phyloP scores from a whole-genome alignment of 371 early-diverging fungal genomes.

The Rhizomucor pusillus region DNA sequence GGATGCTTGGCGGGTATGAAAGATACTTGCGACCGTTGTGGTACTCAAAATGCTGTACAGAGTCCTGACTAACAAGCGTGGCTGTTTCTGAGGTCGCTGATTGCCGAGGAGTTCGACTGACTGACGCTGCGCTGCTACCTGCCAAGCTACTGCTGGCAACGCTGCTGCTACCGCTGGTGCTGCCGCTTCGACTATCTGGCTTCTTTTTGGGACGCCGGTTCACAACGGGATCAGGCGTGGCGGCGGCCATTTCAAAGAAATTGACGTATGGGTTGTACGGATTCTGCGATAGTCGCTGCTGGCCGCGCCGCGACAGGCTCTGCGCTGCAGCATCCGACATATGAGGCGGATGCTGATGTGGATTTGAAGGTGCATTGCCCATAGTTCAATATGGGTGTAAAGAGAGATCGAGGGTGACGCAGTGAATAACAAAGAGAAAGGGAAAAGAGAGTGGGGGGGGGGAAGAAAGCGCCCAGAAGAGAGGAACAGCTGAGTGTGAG shows the following conservation, averaged over 20 bases:
- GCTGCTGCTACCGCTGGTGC: slow-evolving; percentile 5
- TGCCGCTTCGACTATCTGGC: slow-evolving; percentile 4
- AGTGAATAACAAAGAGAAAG: slow-evolving; percentile 1
- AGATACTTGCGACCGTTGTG: slow-evolving; percentile 11
- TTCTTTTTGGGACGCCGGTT: slow-evolving; percentile 8
- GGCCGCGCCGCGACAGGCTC: slow-evolving; percentile 15
- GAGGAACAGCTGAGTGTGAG: slow-evolving; percentile 3
- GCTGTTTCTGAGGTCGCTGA: not conserved
- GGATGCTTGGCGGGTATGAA: slow-evolving; percentile 4
- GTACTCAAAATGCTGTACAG: no score
- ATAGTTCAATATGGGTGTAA: slow-evolving; percentile 6
- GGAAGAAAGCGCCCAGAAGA: not conserved
- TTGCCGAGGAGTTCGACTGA: not conserved
- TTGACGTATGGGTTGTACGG: slow-evolving; percentile 8
- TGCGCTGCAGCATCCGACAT: slow-evolving; percentile 13
- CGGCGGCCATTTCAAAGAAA: slow-evolving; percentile 20
- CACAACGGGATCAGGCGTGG: slow-evolving; percentile 4
- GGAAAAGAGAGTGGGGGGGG: not conserved
- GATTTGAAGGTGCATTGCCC: slow-evolving; percentile 24
- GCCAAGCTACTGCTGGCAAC: slow-evolving; percentile 3
- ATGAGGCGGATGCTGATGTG: not conserved
- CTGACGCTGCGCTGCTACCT: slow-evolving; percentile 7
- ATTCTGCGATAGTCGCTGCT: slow-evolving; percentile 21
- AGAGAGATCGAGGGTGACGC: no score
- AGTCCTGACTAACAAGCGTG: no score